Base-by-base conservation (phyloP, 2,329 filamentous ascomycete genomes). In the Endocalyx cinctus region DNA sequence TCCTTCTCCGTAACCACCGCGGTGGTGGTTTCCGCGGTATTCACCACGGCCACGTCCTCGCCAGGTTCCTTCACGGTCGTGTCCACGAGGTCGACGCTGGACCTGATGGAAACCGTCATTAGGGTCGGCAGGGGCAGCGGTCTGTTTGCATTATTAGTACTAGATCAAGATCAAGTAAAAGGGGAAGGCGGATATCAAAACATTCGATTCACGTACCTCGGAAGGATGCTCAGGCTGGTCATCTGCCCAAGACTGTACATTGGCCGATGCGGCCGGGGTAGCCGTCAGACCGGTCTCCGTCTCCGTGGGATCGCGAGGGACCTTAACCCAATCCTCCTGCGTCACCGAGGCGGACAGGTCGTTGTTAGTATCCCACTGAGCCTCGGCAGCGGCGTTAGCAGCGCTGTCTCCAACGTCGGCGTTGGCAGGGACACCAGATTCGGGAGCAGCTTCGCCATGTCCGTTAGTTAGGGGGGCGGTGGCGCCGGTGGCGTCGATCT, bases 201-300 rank as follows among this genome's bases (percentile, higher is more conserved):
- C n/a, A n/a, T n/a, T n/a, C n/a, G n/a, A n/a, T n/a, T n/a, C n/a
- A n/a, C 64, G 47, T 55, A 74, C 69, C 54, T 68, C 63, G 18
- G 58, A 46, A 23, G 58, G 58, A 35, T 57, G 59, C 39, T 79
- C 76, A 13, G 82, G 77, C 48, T 84, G 76, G 40, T 92, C 85
- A 51, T 94, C 87, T 17, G 86, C 86, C 86, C 86, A 94, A 50
- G 81, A 87, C 54, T 83, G 79, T 18, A 70, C 69, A 50, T 72
- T 70, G 34, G 63, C 55, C 25, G 65, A 59, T 7, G 66, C 64
- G 6, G 76, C 78, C 29, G 79, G 74, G n/a, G 75, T 78, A 17
- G 77, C 76, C 29, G 70, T 63, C 26, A 77, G 57, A 23, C 77
- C 78, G 23, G 72, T 77, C 41, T 92, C 85, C 5, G 83, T 82